Conservation (phyloP, 768 basidiomycete genomes). For the Galerina marginata region DNA sequence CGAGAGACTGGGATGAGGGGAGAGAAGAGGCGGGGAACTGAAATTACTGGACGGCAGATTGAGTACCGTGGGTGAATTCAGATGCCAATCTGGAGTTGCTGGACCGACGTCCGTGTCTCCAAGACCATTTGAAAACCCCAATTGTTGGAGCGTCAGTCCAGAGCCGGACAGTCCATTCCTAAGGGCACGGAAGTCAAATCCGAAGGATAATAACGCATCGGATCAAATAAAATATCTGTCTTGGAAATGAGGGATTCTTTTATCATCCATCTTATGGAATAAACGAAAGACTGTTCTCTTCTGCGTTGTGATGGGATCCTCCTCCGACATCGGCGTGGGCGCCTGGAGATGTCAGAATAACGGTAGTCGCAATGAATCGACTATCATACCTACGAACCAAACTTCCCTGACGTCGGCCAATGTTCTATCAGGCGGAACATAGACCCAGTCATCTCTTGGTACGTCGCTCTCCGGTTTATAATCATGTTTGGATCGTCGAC, state of each 20-base stretch:
- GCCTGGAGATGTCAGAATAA: too few relatives aligned
- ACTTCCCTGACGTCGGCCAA: constrained; percentile 16
- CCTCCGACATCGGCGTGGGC: constrained; percentile 19
- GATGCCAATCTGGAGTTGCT: too few relatives aligned
- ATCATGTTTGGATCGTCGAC: constrained; percentile 13
- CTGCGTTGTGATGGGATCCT: constrained; percentile 27
- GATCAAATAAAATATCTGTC: constrained; percentile 27
- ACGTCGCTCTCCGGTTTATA: not conserved
- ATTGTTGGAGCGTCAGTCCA: too few relatives aligned
- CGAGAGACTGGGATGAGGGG: too few relatives aligned
- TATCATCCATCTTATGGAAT: constrained; percentile 36
- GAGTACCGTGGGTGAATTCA: too few relatives aligned
- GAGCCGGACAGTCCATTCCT: not conserved
- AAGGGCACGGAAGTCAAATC: constrained; percentile 22
- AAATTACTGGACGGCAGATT: too few relatives aligned
- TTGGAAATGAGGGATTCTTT: constrained; percentile 27
- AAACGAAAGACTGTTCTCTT: constrained; percentile 26
- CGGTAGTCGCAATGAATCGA: too few relatives aligned
- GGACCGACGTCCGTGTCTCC: too few relatives aligned
- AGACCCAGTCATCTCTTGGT: constrained; percentile 7
- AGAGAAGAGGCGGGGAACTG: too few relatives aligned
- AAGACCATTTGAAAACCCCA: too few relatives aligned
- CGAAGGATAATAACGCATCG: constrained; percentile 20
- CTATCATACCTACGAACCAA: constrained; percentile 14
- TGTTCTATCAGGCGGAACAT: constrained; percentile 7